Evolutionary conservation across 441 rosid species (phyloP), one percentile per base, ranked within the genome.

Genomic region (Omphalea diandra): DNA sequence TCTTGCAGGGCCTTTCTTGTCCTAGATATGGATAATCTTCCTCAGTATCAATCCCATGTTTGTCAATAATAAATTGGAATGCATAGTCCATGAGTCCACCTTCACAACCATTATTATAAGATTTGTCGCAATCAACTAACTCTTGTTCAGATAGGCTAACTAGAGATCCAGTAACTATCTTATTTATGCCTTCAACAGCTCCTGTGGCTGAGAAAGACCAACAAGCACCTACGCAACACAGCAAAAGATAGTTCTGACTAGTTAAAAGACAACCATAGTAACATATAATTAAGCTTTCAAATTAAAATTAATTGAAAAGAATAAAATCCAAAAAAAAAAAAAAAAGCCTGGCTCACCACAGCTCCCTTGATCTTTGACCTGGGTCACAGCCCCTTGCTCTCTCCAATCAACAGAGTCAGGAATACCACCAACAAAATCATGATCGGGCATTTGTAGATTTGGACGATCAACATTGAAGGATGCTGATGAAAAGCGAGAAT

Each of bases 71-170:
- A 75, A 92, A 94, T 64, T 86, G 77, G 79, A 64, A 91, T 2
- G 98, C 97, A 70, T 90, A 94, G 79, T 91, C 97, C 99, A 94
- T 94, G 53, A 94, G 90, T 58, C 99, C 99, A 65, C 99, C 97
- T 26, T 83, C 82, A 58, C 99, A 94, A 7, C 99, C 99, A 68
- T 41, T 62, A 31, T 94, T 89, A 76, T 79, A 82, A 22, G 83
- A 40, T 84, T 57, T 87, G 71, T 94, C 97, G 67, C 99, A 94
- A 72, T 94, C 99, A 36, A 94, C 77, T 49, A 94, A 79, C 76
- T 90, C 97, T 71, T 94, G 97, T 66, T 94, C 96, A 17, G 99
- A 94, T 60, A 94, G 91, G 83, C 97, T 94, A 64, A 88, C 82
- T 31, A 94, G 96, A 69, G 92, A 86, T 69, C 89, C 97, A 1